Evolutionary conservation across 2,329 filamentous ascomycete species (phyloP), one percentile per base, ranked within the genome.

Genomic region (Karstenula rhodostoma): DNA sequence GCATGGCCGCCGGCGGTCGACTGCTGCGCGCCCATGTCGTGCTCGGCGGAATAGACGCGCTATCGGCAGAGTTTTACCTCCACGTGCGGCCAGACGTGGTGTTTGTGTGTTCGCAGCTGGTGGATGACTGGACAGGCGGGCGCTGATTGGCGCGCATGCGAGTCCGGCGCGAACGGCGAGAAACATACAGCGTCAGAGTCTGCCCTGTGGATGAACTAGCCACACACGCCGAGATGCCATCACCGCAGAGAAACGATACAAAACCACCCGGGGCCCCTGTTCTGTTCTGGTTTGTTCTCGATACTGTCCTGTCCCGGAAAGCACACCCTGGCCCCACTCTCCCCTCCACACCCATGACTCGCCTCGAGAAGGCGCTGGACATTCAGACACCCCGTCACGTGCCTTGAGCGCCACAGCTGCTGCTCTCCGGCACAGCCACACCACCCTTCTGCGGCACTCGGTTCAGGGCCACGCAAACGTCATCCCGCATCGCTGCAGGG

Each of bases 1-100:
- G 29, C 37, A 47, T 65, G 62, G 13, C 67, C 72, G 12, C 61
- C 70, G 50, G 64, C 69, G 42, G 79, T 78, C 51, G 81, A 83
- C 70, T 83, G 82, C 59, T 76, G 73, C 44, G 80, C 80, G 54
- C 82, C 82, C 82, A 84, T 84, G 32, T 33, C 66, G 62, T 56
- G 55, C 37, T 44, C 35, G 47, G 50, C 52, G 35, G 43, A 49
- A 32, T 51, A 51, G 59, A 52, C 57, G 58, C 57, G 57, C 59
- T 56, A 59, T 56, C 13, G 55, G 58, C 52, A 58, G 59, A 54
- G 33, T 55, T 52, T 65, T 57, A 49, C 57, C 57, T 53, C 56
- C 56, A 60, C 58, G 53, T 55, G 63, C 58, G 58, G 37, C 52
- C 22, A 25, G 47, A 17, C 25, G 29, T 25, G 52, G 59, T 58